These are phyloP conservation scores for Euphorbia lathyris DNA, from an alignment of 345 rosid species.

Conservation along the genomic window DNA sequence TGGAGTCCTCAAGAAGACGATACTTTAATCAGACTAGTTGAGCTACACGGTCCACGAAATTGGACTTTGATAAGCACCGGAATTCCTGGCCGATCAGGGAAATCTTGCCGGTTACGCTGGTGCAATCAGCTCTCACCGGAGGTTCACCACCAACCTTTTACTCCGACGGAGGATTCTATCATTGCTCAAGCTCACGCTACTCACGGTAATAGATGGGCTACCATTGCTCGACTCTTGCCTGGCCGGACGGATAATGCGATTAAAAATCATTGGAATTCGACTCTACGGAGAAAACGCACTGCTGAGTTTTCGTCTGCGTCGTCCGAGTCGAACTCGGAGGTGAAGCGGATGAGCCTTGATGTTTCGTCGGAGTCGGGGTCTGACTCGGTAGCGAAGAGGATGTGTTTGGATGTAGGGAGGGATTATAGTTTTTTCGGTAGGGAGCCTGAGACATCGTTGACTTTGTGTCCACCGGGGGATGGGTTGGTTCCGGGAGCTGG, in stretches of 20 bases:
- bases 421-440: slow-evolving; percentile 17
- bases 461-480: slow-evolving; percentile 49
- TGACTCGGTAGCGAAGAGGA: slow-evolving; percentile 28
- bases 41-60: slow-evolving; percentile 60
- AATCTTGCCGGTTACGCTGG: slow-evolving; percentile 68
- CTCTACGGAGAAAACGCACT: slow-evolving; percentile 36
- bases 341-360: slow-evolving; percentile 22
- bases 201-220: slow-evolving; percentile 70
- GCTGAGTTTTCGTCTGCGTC: slow-evolving; percentile 28
- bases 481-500: neutral
- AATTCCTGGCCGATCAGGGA: slow-evolving; percentile 62
- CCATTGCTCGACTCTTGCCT: slow-evolving; percentile 56
- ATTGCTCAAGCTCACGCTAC: slow-evolving; percentile 47
- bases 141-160: slow-evolving; percentile 63
- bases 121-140: slow-evolving; percentile 68
- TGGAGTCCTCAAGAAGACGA: slow-evolving; percentile 68
- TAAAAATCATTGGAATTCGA: slow-evolving; percentile 72
- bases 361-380: slow-evolving; percentile 22
- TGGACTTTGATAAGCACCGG: slow-evolving; percentile 63
- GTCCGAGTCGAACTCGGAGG: slow-evolving; percentile 33
- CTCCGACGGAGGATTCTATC: slow-evolving; percentile 50
- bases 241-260: slow-evolving; percentile 70
- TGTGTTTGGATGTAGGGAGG: slow-evolving; percentile 16
- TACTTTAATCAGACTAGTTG: slow-evolving; percentile 40
- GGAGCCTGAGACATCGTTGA: slow-evolving; percentile 40